These are phyloP conservation scores for Suillus weaverae DNA, from an alignment of 768 basidiomycete genomes.

Conservation along the genomic window DNA sequence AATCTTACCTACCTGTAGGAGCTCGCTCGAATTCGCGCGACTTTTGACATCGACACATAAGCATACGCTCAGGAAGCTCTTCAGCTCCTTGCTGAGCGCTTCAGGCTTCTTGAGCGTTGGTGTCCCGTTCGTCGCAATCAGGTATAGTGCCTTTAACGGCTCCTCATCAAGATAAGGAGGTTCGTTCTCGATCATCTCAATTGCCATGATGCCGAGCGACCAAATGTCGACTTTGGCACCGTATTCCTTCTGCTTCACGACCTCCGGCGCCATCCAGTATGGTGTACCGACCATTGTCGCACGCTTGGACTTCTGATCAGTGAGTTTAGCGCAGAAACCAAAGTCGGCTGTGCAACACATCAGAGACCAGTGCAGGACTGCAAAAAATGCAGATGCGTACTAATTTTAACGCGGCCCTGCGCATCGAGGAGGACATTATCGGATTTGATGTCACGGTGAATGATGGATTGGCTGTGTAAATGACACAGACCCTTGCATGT, in stretches of 20 bases:
- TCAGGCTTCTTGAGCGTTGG: constrained; percentile 98
- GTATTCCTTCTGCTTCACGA: constrained; percentile 96
- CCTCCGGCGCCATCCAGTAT: constrained; percentile 99
- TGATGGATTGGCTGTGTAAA: constrained; percentile 90
- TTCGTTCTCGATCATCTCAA: constrained; percentile 99
- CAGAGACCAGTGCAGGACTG: neutral
- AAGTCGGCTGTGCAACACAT: constrained; percentile 73
- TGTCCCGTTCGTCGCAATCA: constrained; percentile 98
- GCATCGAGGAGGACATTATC: constrained; percentile 95
- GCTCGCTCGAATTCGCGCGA: constrained; percentile 84
- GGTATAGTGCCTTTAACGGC: constrained; percentile 88
- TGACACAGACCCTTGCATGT: constrained; percentile 96
- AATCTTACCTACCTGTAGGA: constrained; percentile 65
- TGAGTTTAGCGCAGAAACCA: constrained; percentile 94
- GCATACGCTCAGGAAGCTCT: constrained; percentile 97
- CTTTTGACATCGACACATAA: constrained; percentile 95
- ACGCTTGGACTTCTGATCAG: constrained; percentile 94
- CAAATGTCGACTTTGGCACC: constrained; percentile 97
- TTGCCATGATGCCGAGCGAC: constrained; percentile 98
- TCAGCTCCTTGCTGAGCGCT: constrained; percentile 85
- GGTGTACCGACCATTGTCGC: constrained; percentile 99
- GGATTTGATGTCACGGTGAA: constrained; percentile 96
- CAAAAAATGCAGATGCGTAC: constrained; percentile 48
- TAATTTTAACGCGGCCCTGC: constrained; percentile 94
- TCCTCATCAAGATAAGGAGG: constrained; percentile 96